These are phyloP conservation scores for Pythium phragmiticola DNA, from an alignment of 352 stramenopile species.

Conservation along the genomic window DNA sequence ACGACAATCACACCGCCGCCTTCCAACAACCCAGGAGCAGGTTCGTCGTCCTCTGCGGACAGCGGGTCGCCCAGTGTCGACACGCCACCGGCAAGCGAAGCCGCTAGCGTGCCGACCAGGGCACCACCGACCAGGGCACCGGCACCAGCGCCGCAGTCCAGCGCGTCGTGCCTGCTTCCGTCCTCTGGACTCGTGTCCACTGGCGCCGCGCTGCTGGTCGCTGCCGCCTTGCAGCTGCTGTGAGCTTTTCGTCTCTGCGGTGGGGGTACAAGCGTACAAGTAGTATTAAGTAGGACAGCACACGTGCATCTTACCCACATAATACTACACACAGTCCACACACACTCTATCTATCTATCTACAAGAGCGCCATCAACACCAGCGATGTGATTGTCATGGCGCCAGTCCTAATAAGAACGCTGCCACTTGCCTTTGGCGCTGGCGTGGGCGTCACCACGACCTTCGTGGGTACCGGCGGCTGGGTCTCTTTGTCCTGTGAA, in stretches of 20 bases:
- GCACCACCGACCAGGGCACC: background rate
- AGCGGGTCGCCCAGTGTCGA: background rate
- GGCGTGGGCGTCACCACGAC: background rate
- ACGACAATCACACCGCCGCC: background rate
- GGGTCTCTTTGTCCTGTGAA: background rate
- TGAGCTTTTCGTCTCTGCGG: too few relatives aligned
- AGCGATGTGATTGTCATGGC: background rate
- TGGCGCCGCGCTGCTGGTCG: too few relatives aligned
- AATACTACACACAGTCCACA: background rate
- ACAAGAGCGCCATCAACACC: background rate
- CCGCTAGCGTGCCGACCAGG: background rate
- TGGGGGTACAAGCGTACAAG: too few relatives aligned
- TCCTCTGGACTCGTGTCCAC: too few relatives aligned
- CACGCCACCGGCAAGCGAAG: background rate
- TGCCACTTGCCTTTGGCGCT: slow-evolving; percentile 1
- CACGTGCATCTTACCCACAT: background rate
- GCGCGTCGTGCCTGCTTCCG: too few relatives aligned
- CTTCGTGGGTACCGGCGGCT: background rate
- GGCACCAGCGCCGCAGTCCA: too few relatives aligned
- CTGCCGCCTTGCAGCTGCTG: too few relatives aligned
- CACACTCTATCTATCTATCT: background rate
- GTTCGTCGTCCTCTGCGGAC: background rate
- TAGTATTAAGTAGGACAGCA: too few relatives aligned
- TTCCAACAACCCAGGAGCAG: background rate
- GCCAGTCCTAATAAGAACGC: background rate